These are phyloP conservation scores for Neurospora sp. DNA, from an alignment of 2,329 filamentous ascomycete species.

Conservation along the genomic window DNA sequence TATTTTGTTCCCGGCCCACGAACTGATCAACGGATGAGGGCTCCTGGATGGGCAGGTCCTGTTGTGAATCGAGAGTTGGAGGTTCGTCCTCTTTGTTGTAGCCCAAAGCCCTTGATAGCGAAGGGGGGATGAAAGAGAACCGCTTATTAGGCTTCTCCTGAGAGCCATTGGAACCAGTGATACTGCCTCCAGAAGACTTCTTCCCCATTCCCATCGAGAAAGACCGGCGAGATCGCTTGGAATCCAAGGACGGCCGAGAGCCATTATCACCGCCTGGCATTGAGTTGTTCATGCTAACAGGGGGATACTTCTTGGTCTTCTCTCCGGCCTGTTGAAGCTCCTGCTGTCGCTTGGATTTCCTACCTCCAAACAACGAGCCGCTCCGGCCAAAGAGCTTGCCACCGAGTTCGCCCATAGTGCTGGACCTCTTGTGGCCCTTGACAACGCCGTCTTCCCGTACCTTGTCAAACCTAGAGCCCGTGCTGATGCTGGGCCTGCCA, in stretches of 20 bases:
- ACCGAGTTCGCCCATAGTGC: conserved; percentile 70
- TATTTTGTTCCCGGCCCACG: conserved; percentile 12
- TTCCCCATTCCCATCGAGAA: conserved; percentile 60
- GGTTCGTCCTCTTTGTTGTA: conserved; percentile 44
- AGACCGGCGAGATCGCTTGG: conserved; percentile 53
- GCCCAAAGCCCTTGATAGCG: conserved; percentile 56
- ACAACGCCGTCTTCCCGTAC: conserved; percentile 40
- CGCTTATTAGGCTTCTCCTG: conserved; percentile 49
- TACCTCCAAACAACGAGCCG: conserved; percentile 67
- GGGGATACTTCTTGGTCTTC: conserved; percentile 68
- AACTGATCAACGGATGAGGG: conserved; percentile 29
- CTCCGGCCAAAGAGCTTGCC: conserved; percentile 79
- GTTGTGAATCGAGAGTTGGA: conserved; percentile 40
- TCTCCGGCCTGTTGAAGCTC: conserved; percentile 38
- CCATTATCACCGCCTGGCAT: conserved; percentile 47
- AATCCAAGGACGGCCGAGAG: conserved; percentile 59
- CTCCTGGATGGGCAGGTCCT: conserved; percentile 42
- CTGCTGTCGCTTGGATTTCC: conserved; percentile 38
- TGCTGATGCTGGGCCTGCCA: conserved; percentile 51
- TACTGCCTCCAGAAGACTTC: conserved; percentile 56
- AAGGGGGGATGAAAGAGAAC: conserved; percentile 60
- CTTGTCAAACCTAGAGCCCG: conserved; percentile 47
- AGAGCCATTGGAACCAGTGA: conserved; percentile 45
- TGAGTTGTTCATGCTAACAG: conserved; percentile 77
- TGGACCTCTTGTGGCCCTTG: conserved; percentile 57